phyloP scores from a whole-genome alignment of 2,329 filamentous ascomycete genomes.

The Nothophoma quercina region DNA sequence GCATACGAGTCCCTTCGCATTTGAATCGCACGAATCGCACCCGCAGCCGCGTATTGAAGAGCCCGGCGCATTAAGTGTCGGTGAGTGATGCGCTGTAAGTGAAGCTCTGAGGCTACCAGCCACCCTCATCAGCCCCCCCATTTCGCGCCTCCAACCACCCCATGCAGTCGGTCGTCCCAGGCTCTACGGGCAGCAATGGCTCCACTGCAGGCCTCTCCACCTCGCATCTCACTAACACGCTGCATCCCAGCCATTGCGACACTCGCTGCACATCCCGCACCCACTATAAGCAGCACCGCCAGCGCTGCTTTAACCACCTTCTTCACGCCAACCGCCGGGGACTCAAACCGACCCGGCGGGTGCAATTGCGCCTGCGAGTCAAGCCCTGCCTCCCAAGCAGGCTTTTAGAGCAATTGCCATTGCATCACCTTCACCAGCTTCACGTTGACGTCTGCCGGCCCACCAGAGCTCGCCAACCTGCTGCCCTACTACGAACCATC shows the following conservation, averaged over 20 bases:
- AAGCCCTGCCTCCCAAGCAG: conserved; percentile 18
- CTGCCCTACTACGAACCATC: conserved; percentile 28
- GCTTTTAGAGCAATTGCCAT: conserved; percentile 2
- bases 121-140: conserved; percentile 33
- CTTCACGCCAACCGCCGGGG: conserved; percentile 27
- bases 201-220: conserved; percentile 31
- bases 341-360: conserved; percentile 27
- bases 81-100: conserved; percentile 20
- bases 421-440: conserved; percentile 14
- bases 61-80: conserved; percentile 12
- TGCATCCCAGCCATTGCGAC: conserved; percentile 30
- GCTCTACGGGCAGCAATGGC: conserved; percentile 29
- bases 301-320: conserved; percentile 20
- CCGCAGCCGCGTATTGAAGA: conserved; percentile 10
- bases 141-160: conserved; percentile 27
- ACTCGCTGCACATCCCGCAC: conserved; percentile 21
- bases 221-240: conserved; percentile 29
- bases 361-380: conserved; percentile 31
- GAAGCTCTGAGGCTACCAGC: conserved; percentile 9
- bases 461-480: conserved; percentile 40
- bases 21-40: conserved; percentile 23
- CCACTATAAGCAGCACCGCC: conserved; percentile 26
- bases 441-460: conserved; percentile 40
- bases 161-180: conserved; percentile 12
- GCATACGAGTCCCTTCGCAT: conserved; percentile 8